phyloP scores from a whole-genome alignment of 176 grass and related monocot genomes.

The Melocanna baccifera region DNA sequence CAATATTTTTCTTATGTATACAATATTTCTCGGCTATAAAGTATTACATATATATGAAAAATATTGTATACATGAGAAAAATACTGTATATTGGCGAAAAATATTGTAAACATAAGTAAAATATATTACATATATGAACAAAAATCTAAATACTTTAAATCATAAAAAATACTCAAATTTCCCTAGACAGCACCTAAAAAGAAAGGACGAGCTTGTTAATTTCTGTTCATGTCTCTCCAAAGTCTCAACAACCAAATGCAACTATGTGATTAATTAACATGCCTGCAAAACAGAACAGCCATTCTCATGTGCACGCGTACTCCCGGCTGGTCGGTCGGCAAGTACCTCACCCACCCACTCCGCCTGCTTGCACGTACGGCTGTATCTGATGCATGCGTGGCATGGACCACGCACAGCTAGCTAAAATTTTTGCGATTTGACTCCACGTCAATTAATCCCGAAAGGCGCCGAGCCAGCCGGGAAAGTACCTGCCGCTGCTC shows the following conservation, averaged over 20 bases:
- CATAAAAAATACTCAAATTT: no score
- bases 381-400: not conserved
- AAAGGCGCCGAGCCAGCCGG: slow-evolving; percentile 18
- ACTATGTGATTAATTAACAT: not conserved
- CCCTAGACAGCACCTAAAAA: no score
- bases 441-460: slow-evolving; percentile 30
- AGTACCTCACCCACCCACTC: not conserved
- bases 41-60: no score
- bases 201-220: not conserved
- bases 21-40: no score
- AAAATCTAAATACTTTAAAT: no score
- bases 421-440: not conserved
- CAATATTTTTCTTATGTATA: no score
- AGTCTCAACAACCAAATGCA: not conserved
- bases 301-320: not conserved
- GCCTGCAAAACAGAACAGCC: not conserved
- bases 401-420: not conserved
- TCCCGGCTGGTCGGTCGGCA: not conserved
- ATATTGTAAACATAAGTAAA: no score
- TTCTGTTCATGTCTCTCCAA: not conserved
- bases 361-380: not conserved
- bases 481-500: not conserved
- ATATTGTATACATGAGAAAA: no score
- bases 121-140: no score
- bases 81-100: no score